Percentiles rank a stretch among this genome's conserved stretches.
Conservation (phyloP, 306 rosid genomes). For the Alnus glutinosa region DNA sequence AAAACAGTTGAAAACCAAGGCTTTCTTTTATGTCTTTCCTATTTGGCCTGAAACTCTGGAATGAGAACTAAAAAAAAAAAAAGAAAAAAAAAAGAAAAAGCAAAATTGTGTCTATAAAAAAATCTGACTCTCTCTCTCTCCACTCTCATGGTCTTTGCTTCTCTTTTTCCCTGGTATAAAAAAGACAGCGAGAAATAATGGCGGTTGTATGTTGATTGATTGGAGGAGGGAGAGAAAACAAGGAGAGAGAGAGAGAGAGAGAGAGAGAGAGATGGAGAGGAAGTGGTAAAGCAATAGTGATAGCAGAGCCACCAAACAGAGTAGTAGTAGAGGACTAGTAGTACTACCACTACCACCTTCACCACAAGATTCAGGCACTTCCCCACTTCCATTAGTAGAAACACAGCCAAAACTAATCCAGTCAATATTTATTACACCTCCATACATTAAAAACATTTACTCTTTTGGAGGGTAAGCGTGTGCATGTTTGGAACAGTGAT, state of each 20-base stretch:
- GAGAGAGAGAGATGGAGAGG: constrained; percentile 22
- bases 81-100: not conserved
- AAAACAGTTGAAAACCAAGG: not conserved
- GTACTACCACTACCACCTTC: constrained; percentile 33
- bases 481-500: constrained; percentile 27
- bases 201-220: constrained; percentile 83
- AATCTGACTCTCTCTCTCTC: constrained; percentile 27
- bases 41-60: constrained; percentile 13
- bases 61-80: not conserved
- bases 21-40: not conserved
- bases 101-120: not conserved
- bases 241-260: constrained; percentile 18
- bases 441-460: constrained; percentile 24
- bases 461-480: constrained; percentile 20
- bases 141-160: constrained; percentile 36
- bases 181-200: constrained; percentile 67
- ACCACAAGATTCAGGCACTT: constrained; percentile 29
- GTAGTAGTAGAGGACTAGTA: not conserved
- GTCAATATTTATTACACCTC: constrained; percentile 13
- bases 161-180: constrained; percentile 38
- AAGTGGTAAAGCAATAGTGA: constrained; percentile 49
- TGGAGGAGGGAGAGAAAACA: constrained; percentile 38
- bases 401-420: constrained; percentile 31
- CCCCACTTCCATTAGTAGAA: constrained; percentile 49
- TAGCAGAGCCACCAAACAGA: constrained; percentile 37